These are phyloP conservation scores for Carex myosuroides DNA, from an alignment of 176 grass and related monocot genomes.

Conservation along the genomic window DNA sequence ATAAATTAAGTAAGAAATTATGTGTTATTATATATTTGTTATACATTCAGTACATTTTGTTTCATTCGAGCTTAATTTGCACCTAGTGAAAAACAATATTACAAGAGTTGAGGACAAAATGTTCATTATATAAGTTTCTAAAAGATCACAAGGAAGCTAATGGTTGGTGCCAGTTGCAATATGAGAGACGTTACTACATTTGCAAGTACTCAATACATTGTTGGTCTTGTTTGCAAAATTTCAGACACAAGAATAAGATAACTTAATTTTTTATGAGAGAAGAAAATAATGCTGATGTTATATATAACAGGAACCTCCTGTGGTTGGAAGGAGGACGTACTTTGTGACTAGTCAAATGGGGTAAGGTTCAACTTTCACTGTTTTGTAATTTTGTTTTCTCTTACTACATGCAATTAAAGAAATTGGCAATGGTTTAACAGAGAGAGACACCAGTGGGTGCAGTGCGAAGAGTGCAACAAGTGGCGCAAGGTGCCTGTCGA, in stretches of 20 bases:
- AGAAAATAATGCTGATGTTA: background rate
- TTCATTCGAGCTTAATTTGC: background rate
- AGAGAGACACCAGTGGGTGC: conserved; percentile 75
- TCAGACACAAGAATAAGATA: background rate
- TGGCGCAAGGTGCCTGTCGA: conserved; percentile 83
- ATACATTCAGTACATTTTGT: background rate
- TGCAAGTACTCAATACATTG: background rate
- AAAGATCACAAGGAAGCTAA: background rate
- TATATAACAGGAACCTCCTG: conserved; percentile 65
- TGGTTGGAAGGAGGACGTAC: conserved; percentile 84
- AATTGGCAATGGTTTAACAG: conserved; percentile 33
- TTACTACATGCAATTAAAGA: conserved; percentile 14
- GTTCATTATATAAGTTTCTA: background rate
- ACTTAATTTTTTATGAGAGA: background rate
- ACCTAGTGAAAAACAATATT: background rate
- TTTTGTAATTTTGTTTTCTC: background rate
- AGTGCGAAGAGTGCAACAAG: conserved; percentile 88
- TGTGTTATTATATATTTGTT: background rate
- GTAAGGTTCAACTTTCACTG: conserved; percentile 37
- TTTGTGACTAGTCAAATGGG: conserved; percentile 57
- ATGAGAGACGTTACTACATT: background rate
- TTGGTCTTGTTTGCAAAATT: background rate
- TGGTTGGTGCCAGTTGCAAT: background rate
- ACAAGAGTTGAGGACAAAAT: background rate
- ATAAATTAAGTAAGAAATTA: background rate